Evolutionary conservation across 805 yeast genomes (phyloP), one percentile per base, ranked within the genome.

Genomic region (Candida bentonensis): DNA sequence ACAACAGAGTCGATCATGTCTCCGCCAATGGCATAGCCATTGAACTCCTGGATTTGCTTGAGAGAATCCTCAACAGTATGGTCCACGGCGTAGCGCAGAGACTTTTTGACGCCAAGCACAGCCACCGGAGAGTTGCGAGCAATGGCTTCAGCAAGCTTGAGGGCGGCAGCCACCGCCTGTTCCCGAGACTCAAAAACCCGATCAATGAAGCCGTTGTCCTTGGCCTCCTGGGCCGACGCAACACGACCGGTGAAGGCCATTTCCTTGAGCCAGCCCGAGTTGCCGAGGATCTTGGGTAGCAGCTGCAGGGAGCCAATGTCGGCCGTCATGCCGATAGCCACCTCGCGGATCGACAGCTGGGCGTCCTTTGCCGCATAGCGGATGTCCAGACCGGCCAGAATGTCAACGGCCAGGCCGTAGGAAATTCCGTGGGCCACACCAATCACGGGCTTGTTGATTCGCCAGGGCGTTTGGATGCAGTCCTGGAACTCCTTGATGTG

Each of bases 231-330:
- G 1, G 74, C 71, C 15, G 62, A 61, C 47, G 80, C 80, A 11
- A 60, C 57, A 22, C 72, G 72, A 5, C 80, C 89, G 0, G 86
- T 77, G 49, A 76, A 67, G 3, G 82, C 76, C 41, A 74, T 60
- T 51, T 79, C 82, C 56, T 69, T 70, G 48, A 79, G 61, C 63
- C 74, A 67, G 3, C 84, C 76, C 15, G 65, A 61, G 56, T 79
- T 79, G 39, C 69, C 70, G 17, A 71, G 70, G 1, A 78, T 46
- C 17, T 56, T 54, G 3, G 84, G 79, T 46, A 81, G 54, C 55
- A 89, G 67, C 60, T 82, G 88, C 46, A 82, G 64, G 1, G 83
- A 70, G 3, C 94, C 94, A 54, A 82, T 79, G 57, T 83, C 92
- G 1, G 92, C 87, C 30, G 83, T 72, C 56, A 83, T 68, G 2